phyloP scores from a whole-genome alignment of 192 early-diverging fungal species.

The Helicostylum pulchrum region DNA sequence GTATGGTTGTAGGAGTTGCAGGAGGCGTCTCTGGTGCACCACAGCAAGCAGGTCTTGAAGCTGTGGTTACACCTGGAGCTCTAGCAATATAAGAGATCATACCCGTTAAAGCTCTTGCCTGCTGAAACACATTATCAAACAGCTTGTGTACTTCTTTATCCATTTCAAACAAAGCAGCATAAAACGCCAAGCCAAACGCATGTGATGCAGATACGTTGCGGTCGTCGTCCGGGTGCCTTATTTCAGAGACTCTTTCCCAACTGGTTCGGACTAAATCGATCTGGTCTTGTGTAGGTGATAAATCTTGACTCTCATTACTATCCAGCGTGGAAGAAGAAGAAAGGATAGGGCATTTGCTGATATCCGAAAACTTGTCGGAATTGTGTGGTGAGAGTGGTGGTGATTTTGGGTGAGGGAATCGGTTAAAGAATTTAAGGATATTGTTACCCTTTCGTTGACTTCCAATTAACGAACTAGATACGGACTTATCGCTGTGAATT shows the following conservation, averaged over 20 bases:
- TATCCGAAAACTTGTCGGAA: neutral
- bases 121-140: constrained; percentile 25
- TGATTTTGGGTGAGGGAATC: neutral
- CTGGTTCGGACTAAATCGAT: constrained; percentile 19
- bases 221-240: constrained; percentile 1
- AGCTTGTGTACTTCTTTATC: constrained; percentile 20
- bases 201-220: constrained; percentile 19
- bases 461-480: neutral
- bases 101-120: constrained; percentile 27
- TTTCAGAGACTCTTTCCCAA: constrained; percentile 25
- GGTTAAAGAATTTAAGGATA: neutral
- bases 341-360: neutral
- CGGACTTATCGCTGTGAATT: neutral
- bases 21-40: neutral
- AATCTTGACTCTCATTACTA: neutral
- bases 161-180: constrained; percentile 22
- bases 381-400: neutral
- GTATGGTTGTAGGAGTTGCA: neutral
- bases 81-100: constrained; percentile 28
- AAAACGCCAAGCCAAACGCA: constrained; percentile 24
- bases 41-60: neutral
- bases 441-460: neutral
- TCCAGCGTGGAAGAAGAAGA: neutral
- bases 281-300: constrained; percentile 21
- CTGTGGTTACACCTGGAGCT: neutral